Evolutionary conservation across 73 alveolate genomes (phyloP), one percentile per base, ranked within the genome.

Genomic region (Stentor coeruleus): DNA sequence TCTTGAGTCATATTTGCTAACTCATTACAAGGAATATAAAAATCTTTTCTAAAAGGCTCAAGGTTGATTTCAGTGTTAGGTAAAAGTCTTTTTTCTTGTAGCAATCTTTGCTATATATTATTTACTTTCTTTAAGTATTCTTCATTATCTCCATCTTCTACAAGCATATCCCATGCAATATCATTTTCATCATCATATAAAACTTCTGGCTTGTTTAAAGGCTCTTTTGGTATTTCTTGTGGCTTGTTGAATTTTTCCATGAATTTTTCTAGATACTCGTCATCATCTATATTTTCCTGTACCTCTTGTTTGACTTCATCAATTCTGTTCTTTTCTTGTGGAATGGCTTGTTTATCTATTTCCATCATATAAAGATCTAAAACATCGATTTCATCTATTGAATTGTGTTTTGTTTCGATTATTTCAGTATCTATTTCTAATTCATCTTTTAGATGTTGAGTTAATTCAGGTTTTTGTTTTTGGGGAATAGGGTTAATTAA

Each of bases 11-110:
- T 89, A 39, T 84, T 82, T 3, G 96, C 57, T 4, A 96, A 89
- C 87, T 97, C 99, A 59, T 93, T 95, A 26, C 97, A 90, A 80
- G 94, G 98, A 79, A 96, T 95, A 86, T 96, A 96, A 83, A 97
- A 89, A 77, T 96, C 90, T 81, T 97, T 97, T 35, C 85, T 89
- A 60, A 97, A 93, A 74, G 96, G 89, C 74, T 91, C 98, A 83
- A 88, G 86, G 36, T 93, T 93, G n/a, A n/a, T n/a, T 35, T 88
- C 89, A 3, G 94, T 79, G 26, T 86, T 33, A 66, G 79, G 79
- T 15, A 66, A 40, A 31, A 31, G 11, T 26, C 79, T 0, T 66
- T 66, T 66, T 20, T 66, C 85, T 79, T 92, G 92, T 59, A 95
- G 82, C 74, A 91, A 95, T 88, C 91, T 92, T 84, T 93, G 92